Evolutionary conservation across 768 basidiomycete genomes (phyloP).

Genomic region (Lepiota subincarnata): DNA sequence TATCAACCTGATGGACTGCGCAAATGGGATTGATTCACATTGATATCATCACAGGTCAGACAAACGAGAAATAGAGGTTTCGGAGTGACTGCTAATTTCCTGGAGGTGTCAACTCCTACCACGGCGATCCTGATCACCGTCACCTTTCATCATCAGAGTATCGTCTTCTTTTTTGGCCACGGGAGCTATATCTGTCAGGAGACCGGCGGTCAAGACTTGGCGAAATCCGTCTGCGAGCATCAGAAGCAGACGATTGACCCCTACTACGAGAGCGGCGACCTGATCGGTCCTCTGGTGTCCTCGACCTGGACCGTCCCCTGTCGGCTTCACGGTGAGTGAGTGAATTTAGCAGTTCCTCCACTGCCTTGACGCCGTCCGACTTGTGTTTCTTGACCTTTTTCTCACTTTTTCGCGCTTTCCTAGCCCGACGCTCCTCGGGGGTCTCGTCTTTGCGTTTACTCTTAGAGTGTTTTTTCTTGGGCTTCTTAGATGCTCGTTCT

Average conservation of each 20-base stretch:
- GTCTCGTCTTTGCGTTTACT: slow-evolving; percentile 71
- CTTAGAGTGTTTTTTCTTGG: slow-evolving; percentile 59
- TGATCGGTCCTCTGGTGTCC: slow-evolving; percentile 6
- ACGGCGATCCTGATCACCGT: background rate
- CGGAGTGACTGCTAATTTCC: background rate
- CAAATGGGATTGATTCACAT: too few relatives aligned
- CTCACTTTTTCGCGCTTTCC: slow-evolving; percentile 72
- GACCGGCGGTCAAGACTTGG: slow-evolving; percentile 15
- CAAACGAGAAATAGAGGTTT: background rate
- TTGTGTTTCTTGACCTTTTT: slow-evolving; percentile 59
- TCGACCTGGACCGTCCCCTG: slow-evolving; percentile 7
- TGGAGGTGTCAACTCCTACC: background rate
- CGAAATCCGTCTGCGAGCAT: slow-evolving; percentile 11
- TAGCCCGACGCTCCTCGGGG: slow-evolving; percentile 68
- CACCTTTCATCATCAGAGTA: slow-evolving; percentile 17
- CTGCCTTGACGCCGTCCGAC: slow-evolving; percentile 60
- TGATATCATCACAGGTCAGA: background rate
- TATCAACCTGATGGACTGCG: too few relatives aligned
- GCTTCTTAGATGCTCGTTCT: slow-evolving; percentile 63
- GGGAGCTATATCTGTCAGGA: slow-evolving; percentile 3
- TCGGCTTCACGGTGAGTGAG: slow-evolving; percentile 34
- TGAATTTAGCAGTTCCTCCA: slow-evolving; percentile 59
- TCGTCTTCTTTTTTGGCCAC: slow-evolving; percentile 14
- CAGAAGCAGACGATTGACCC: slow-evolving; percentile 19
- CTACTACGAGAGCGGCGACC: slow-evolving; percentile 16